Evolutionary conservation across 2,329 filamentous ascomycete species (phyloP), one percentile per base, ranked within the genome.

Genomic region (Exophiala dermatitidis): DNA sequence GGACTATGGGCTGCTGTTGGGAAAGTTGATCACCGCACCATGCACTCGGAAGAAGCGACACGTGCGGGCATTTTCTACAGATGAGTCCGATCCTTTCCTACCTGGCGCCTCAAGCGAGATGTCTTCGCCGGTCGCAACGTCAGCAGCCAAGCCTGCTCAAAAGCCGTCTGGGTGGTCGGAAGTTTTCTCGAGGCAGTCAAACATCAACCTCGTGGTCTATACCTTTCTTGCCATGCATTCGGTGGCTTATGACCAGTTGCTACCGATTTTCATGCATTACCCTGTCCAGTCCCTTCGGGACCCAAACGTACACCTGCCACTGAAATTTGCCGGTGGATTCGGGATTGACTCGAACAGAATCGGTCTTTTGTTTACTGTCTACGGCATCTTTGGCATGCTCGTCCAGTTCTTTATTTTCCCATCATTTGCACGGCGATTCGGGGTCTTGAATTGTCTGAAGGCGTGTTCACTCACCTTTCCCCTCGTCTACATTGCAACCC

Each of bases 391-490:
- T 6, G 89, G 88, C 61, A 88, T 90, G 64, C 61, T 93, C 12
- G 80, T 89, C 43, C 93, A 97, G 67, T 95, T 98, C 68, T 73
- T 93, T 47, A 65, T 94, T 50, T 96, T 95, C 67, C 90, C 91
- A 0, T 76, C 80, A 0, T 71, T 91, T 1, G 90, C 90, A 44
- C 77, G 81, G 32, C 77, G 77, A 26, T 88, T 81, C 58, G 91
- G 91, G 4, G 81, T 90, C 0, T 72, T 95, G 10, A 77, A 74
- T 48, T 93, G 87, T 68, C 84, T 88, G 62, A 83, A 82, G 59
- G 70, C 77, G n/a, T 82, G 83, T 60, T 80, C 81, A 12, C 60
- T 86, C 12, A 66, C 81, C 1, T 86, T 88, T 64, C 90, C 90
- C 0, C 48, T 93, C 34, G 72, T 88, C 12, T 96, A 93, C 74